Base-by-base conservation (phyloP, 441 rosid genomes). In the Dalechampia spathulata region DNA sequence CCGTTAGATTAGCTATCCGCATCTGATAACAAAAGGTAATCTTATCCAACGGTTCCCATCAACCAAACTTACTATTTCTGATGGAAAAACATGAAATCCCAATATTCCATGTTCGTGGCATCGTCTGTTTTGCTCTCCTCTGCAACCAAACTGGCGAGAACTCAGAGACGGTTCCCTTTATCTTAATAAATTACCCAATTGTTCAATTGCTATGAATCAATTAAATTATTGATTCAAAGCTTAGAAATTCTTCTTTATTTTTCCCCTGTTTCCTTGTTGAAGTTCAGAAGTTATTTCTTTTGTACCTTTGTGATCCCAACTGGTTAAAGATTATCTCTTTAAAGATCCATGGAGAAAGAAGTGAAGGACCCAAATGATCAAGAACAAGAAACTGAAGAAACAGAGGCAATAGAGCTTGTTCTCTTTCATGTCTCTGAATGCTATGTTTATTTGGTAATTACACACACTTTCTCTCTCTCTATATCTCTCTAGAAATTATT, bases 401-500 rank as follows among this genome's bases (percentile, higher is more conserved):
- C 57, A 11, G 90, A 86, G 63, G 74, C 75, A 26, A 48, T 86
- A 46, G 99, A 92, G 80, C 76, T 89, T 53, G 52, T 82, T 65
- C 83, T 89, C 26, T 93, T 83, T 74, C 96, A 93, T 70, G 90
- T 93, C 52, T 66, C 96, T 30, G 97, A 93, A 77, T 89, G 89
- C 66, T 92, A 89, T 67, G 97, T 89, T 65, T 92, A 93, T 74
- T 60, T 89, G 92, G 96, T 84, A 60, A 49, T 15, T 5, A 34
- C 42, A n/a, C 16, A n/a, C n/a, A n/a, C n/a, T n/a, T n/a, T n/a
- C 0, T 20, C 40, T 7, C 27, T 27, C 7, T 44, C 50, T 43
- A 0, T 11, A 8, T 15, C 8, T 21, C 36, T 40, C 4, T 53
- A 14, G 38, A 55, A 28, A 46, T 21, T 62, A 38, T 7, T 5